Evolutionary conservation across 306 rosid species (phyloP).

Genomic region (Acacia melanoxylon): DNA sequence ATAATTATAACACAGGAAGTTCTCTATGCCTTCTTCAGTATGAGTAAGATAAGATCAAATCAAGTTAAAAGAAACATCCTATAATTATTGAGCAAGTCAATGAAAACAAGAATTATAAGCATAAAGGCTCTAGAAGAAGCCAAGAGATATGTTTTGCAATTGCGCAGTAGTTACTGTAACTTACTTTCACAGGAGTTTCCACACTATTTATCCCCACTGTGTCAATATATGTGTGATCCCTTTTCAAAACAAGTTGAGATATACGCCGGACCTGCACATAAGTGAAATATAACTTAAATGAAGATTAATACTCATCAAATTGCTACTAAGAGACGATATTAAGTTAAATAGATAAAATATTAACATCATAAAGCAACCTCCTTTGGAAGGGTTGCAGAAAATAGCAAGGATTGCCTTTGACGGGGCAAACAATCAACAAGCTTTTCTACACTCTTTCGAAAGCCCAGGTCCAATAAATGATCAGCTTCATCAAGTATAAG

Average conservation of each 20-base stretch:
- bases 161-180: constrained; percentile 20
- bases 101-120: background rate
- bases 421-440: constrained; percentile 96
- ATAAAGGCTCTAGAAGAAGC: constrained; percentile 17
- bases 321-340: constrained; percentile 7
- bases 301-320: constrained; percentile 22
- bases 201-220: constrained; percentile 83
- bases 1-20: background rate
- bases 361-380: constrained; percentile 59
- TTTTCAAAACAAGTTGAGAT: constrained; percentile 91
- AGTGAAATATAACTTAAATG: constrained; percentile 27
- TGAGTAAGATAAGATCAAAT: background rate
- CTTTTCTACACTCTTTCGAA: constrained; percentile 88
- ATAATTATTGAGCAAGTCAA: background rate
- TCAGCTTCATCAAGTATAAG: constrained; percentile 95
- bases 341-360: constrained; percentile 7
- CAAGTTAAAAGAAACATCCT: constrained; percentile 8
- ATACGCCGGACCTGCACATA: constrained; percentile 75
- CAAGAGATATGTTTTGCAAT: constrained; percentile 1
- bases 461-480: constrained; percentile 85
- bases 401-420: constrained; percentile 75
- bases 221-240: constrained; percentile 81
- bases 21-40: background rate
- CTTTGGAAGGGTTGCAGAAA: constrained; percentile 91
- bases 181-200: constrained; percentile 82